Conservation (phyloP, 345 rosid genomes). For the Linum tenue region DNA sequence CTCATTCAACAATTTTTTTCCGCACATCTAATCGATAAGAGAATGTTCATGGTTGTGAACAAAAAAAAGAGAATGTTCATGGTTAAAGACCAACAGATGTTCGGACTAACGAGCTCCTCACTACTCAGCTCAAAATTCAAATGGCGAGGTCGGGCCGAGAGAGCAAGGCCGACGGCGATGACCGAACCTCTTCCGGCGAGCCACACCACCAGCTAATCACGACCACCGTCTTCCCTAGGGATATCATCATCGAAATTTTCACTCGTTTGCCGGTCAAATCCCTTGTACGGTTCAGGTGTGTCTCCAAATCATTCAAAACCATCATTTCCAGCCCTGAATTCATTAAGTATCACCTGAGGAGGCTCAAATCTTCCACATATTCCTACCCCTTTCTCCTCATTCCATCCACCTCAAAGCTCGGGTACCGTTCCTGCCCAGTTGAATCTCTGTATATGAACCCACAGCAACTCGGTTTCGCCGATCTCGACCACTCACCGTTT, state of each 20-base stretch:
- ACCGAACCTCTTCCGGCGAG: not conserved
- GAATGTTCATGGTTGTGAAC: no score
- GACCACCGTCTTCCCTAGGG: not conserved
- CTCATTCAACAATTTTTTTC: no score
- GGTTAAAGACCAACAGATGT: no score
- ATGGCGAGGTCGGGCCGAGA: not conserved
- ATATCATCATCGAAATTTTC: slow-evolving; percentile 1
- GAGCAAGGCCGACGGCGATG: not conserved
- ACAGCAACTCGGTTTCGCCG: not conserved
- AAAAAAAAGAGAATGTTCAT: no score
- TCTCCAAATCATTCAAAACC: slow-evolving; percentile 12
- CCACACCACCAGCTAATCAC: not conserved
- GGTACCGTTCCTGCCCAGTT: not conserved
- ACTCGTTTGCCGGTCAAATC: slow-evolving; percentile 10
- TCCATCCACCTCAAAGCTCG: not conserved
- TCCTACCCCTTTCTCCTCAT: slow-evolving; percentile 1
- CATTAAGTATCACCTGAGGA: slow-evolving; percentile 1
- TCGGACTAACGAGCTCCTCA: no score
- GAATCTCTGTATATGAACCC: not conserved
- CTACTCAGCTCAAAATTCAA: no score
- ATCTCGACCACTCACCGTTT: not conserved
- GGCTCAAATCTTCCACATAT: not conserved
- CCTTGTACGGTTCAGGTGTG: slow-evolving; percentile 12
- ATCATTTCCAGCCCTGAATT: slow-evolving; percentile 7
- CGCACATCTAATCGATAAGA: no score